phyloP scores from a whole-genome alignment of 495 filamentous ascomycete species.

The Talaromyces stipitatus region DNA sequence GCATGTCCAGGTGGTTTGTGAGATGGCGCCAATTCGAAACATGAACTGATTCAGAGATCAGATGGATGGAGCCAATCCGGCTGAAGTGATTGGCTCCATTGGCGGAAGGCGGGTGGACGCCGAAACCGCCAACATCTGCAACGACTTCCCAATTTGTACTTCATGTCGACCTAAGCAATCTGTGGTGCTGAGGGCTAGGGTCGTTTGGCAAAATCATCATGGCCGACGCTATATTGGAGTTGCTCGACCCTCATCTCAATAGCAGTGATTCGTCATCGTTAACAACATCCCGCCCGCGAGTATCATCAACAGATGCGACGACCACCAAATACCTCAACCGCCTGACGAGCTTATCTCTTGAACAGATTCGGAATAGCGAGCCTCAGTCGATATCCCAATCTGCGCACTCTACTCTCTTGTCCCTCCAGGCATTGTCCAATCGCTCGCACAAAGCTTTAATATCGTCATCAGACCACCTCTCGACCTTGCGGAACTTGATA shows the following conservation, averaged over 20 bases:
- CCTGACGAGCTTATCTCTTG: conserved; percentile 70
- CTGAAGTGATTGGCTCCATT: not conserved
- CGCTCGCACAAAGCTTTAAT: conserved; percentile 88
- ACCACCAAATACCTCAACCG: conserved; percentile 65
- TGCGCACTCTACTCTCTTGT: conserved; percentile 74
- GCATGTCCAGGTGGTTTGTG: not conserved
- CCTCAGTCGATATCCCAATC: conserved; percentile 72
- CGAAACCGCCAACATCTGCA: not conserved
- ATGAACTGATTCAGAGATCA: not conserved
- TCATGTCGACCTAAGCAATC: not conserved
- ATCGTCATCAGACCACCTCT: conserved; percentile 67
- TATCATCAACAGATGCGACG: conserved; percentile 36
- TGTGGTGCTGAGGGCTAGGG: not conserved
- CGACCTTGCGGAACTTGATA: conserved; percentile 58
- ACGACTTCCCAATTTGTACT: no score
- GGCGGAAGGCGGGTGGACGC: not conserved
- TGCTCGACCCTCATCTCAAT: conserved; percentile 51
- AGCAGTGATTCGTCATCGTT: conserved; percentile 11
- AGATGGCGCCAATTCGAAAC: not conserved
- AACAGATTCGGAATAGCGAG: conserved; percentile 65
- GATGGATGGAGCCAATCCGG: not conserved
- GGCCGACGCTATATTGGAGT: conserved; percentile 66
- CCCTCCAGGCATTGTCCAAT: conserved; percentile 81
- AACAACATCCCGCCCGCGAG: conserved; percentile 14
- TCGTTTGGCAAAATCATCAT: conserved; percentile 26